A percentile compares a stretch with the other conserved stretches of the same genome.
Conservation (phyloP, 1,284 basidiomycete species). For the Cutaneotrichosporon daszewskae region DNA sequence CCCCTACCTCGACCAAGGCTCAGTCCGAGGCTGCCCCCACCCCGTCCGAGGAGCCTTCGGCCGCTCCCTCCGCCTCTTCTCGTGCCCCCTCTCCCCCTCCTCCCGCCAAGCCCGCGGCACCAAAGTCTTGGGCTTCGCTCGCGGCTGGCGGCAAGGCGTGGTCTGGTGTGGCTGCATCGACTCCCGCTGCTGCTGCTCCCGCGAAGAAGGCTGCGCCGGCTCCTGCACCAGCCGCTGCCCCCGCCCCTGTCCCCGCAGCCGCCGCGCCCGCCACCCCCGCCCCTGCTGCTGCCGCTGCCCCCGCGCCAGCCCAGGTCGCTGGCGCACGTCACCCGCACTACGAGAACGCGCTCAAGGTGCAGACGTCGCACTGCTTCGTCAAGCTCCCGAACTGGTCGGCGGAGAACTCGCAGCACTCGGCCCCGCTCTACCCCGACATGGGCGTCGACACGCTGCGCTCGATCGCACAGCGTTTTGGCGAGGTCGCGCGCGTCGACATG, state of each 20-base stretch:
- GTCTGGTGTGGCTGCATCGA: constrained; percentile 52
- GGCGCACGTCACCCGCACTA: constrained; percentile 50
- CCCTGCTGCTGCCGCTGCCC: constrained; percentile 15
- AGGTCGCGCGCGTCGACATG: constrained; percentile 82
- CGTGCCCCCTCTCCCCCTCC: constrained; percentile 44
- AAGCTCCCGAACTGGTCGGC: constrained; percentile 55
- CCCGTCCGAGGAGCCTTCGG: constrained; percentile 20
- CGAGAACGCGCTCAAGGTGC: constrained; percentile 58
- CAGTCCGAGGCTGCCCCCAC: constrained; percentile 35
- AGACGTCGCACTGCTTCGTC: constrained; percentile 75
- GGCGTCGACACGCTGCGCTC: constrained; percentile 57
- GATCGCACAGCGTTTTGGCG: constrained; percentile 70
- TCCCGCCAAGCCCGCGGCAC: constrained; percentile 55
- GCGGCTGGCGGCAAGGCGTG: constrained; percentile 67
- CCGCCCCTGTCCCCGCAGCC: constrained; percentile 7
- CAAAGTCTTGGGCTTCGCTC: constrained; percentile 84
- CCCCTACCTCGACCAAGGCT: constrained; percentile 30
- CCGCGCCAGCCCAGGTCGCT: constrained; percentile 21
- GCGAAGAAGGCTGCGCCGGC: constrained; percentile 22
- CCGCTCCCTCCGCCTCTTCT: constrained; percentile 26
- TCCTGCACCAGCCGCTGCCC: constrained; percentile 6
- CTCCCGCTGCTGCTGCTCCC: constrained; percentile 49
- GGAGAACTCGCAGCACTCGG: constrained; percentile 57
- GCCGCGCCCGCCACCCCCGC: constrained; percentile 19
- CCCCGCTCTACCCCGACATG: too few species aligned